Percentiles rank a stretch among this genome's conserved stretches.
Evolutionary conservation across 805 yeast genomes (phyloP).

Genomic region (Saccharomycopsis sp.): DNA sequence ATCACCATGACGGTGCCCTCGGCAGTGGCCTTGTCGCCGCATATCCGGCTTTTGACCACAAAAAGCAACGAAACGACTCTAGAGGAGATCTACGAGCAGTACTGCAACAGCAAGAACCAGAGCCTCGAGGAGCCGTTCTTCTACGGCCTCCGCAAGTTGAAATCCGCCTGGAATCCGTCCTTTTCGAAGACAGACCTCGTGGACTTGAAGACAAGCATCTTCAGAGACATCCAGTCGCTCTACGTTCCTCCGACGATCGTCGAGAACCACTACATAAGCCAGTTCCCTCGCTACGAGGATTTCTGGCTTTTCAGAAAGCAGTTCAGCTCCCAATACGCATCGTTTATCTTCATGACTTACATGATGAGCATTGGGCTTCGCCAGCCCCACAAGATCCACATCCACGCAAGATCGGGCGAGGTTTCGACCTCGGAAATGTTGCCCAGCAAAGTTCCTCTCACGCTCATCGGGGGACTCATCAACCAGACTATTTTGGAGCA

Average conservation of each 20-base stretch:
- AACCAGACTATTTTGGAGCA: slow-evolving; percentile 3
- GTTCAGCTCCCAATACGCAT: slow-evolving; percentile 90
- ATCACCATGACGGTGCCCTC: slow-evolving; percentile 81
- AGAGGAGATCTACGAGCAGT: slow-evolving; percentile 82
- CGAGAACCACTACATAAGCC: slow-evolving; percentile 64
- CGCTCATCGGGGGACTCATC: slow-evolving; percentile 29
- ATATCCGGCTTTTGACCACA: slow-evolving; percentile 81
- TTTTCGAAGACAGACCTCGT: slow-evolving; percentile 86
- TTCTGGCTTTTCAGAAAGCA: slow-evolving; percentile 97
- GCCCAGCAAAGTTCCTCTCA: slow-evolving; percentile 49
- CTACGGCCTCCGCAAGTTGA: slow-evolving; percentile 72
- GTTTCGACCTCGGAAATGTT: slow-evolving; percentile 94
- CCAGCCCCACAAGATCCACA: slow-evolving; percentile 87
- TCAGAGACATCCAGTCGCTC: slow-evolving; percentile 79
- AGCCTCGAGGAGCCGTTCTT: slow-evolving; percentile 86
- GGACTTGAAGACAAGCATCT: slow-evolving; percentile 66
- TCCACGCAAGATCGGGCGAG: slow-evolving; percentile 74
- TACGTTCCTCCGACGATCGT: slow-evolving; percentile 80
- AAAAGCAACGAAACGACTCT: slow-evolving; percentile 68
- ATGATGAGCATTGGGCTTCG: slow-evolving; percentile 91
- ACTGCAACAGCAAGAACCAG: slow-evolving; percentile 65
- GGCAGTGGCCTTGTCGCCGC: slow-evolving; percentile 92
- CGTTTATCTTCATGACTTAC: slow-evolving; percentile 84
- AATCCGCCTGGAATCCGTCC: slow-evolving; percentile 58
- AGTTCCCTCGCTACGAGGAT: slow-evolving; percentile 77